phyloP scores from a whole-genome alignment of 140 eudicot genomes.

The Stevia rebaudiana region DNA sequence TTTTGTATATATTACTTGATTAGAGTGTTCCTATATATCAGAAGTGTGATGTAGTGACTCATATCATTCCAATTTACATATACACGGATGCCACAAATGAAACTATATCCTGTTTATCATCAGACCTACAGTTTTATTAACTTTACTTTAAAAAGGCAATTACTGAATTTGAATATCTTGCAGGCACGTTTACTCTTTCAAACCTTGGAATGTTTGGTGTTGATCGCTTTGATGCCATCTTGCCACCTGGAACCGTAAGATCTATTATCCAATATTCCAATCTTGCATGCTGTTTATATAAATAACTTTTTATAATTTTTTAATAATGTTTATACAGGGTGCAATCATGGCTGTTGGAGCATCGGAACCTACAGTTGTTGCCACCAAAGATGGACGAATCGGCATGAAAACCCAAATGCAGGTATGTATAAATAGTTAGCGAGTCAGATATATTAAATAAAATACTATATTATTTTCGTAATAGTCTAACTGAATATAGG shows the following conservation, averaged over 20 bases:
- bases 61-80: no score
- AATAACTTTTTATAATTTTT: background rate
- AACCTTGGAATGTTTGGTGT: conserved; percentile 99
- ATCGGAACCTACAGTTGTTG: conserved; percentile 87
- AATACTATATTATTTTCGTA: no score
- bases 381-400: conserved; percentile 88
- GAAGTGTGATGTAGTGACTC: no score
- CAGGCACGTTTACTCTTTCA: conserved; percentile 95
- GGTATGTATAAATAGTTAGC: conserved; percentile 40
- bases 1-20: no score
- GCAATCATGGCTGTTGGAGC: conserved; percentile 99
- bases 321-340: conserved; percentile 45
- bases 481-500: no score
- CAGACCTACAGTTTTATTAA: no score
- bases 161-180: conserved; percentile 14
- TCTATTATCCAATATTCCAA: background rate
- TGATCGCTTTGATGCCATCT: conserved; percentile 98
- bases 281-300: background rate
- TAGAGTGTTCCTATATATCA: no score
- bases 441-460: no score
- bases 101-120: no score
- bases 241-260: conserved; percentile 99
- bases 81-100: no score
- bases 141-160: background rate
- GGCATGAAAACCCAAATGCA: conserved; percentile 91